These are phyloP conservation scores for Pleurotus ostreatus DNA, from an alignment of 768 basidiomycete genomes.

Conservation along the genomic window DNA sequence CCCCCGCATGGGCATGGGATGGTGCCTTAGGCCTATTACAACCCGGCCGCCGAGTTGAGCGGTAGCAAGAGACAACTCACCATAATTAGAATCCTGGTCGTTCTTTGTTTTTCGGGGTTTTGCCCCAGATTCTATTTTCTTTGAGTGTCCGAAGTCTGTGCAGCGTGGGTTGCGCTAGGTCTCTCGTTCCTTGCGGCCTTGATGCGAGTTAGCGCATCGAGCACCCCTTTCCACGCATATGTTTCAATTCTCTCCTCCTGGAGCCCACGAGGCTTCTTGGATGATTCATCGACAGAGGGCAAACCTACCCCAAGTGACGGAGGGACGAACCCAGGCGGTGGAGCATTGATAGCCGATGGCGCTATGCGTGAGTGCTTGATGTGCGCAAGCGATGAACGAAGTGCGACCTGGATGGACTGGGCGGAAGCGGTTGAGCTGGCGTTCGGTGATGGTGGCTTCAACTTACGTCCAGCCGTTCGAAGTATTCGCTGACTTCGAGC, in stretches of 20 bases:
- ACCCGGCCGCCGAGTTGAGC: neutral
- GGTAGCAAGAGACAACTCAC: neutral
- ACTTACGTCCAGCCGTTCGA: slow-evolving; percentile 73
- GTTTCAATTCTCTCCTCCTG: slow-evolving; percentile 76
- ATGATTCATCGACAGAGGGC: slow-evolving; percentile 36
- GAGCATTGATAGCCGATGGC: slow-evolving; percentile 84
- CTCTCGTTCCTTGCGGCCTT: slow-evolving; percentile 36
- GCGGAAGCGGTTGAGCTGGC: neutral
- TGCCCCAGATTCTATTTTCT: neutral
- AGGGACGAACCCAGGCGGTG: slow-evolving; percentile 67
- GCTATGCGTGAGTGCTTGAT: slow-evolving; percentile 80
- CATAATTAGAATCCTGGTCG: neutral
- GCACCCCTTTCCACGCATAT: slow-evolving; percentile 75
- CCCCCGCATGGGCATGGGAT: too few species aligned
- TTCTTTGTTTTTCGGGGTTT: neutral
- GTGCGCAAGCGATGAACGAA: slow-evolving; percentile 78
- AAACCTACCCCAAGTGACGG: slow-evolving; percentile 77
- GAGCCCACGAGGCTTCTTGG: slow-evolving; percentile 51
- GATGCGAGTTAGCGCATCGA: slow-evolving; percentile 62
- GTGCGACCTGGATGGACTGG: slow-evolving; percentile 70
- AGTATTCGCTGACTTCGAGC: slow-evolving; percentile 81
- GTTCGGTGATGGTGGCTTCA: neutral
- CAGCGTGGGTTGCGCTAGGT: slow-evolving; percentile 12
- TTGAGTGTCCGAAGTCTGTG: slow-evolving; percentile 3
- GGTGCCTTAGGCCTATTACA: neutral